Conservation (phyloP, 139 green algal species). For the Dunaliella primolecta region DNA sequence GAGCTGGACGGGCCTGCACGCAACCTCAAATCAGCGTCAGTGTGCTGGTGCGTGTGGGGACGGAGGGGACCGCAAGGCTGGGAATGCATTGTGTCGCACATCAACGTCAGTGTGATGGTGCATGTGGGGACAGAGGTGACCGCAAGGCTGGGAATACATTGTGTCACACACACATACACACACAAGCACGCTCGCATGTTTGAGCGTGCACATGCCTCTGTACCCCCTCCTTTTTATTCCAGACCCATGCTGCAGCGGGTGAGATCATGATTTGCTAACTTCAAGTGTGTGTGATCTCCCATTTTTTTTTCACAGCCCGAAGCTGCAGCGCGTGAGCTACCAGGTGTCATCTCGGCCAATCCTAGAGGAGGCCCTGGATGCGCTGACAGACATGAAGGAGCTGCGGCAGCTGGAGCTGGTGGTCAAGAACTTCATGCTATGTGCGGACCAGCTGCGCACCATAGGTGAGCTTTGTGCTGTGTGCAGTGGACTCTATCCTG, state of each 20-base stretch:
- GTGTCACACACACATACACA: too few species aligned
- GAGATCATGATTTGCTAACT: too few species aligned
- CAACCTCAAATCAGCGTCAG: constrained; percentile 38
- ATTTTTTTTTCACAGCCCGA: constrained; percentile 45
- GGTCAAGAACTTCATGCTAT: constrained; percentile 52
- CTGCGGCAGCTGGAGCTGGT: constrained; percentile 52
- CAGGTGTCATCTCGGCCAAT: constrained; percentile 25
- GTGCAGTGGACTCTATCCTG: constrained; percentile 7
- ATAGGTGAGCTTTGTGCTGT: constrained; percentile 30
- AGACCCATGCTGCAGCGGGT: too few species aligned
- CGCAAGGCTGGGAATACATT: too few species aligned
- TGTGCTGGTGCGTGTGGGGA: constrained; percentile 28
- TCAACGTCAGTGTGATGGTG: too few species aligned
- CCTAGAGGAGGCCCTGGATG: constrained; percentile 45
- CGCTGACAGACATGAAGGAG: constrained; percentile 27
- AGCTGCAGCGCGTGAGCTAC: constrained; percentile 44
- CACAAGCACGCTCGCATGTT: not conserved
- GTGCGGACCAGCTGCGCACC: constrained; percentile 45
- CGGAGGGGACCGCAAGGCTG: too few species aligned
- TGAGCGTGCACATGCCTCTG: not conserved
- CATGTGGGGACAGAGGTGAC: too few species aligned
- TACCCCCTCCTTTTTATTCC: not conserved
- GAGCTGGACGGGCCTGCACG: constrained; percentile 49
- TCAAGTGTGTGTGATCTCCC: too few species aligned
- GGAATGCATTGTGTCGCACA: too few species aligned